Conservation (phyloP, 148 eudicot species). For the Chenopodium quinoa region DNA sequence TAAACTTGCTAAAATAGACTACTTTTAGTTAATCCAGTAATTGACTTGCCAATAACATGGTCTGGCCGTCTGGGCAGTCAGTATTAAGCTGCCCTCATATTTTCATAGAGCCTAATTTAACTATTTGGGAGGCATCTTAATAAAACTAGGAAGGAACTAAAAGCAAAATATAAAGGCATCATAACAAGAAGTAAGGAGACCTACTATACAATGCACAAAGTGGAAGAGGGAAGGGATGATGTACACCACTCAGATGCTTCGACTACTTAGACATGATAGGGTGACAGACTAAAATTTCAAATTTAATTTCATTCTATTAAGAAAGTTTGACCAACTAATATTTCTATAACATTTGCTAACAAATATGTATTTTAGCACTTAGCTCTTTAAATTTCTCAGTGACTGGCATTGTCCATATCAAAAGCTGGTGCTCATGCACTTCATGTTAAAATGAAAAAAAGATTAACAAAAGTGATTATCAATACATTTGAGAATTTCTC, state of each 20-base stretch:
- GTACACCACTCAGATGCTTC: background rate
- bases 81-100: background rate
- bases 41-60: background rate
- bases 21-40: background rate
- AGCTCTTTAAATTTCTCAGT: background rate
- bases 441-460: background rate
- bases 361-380: background rate
- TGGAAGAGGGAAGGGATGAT: background rate
- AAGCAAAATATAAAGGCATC: background rate
- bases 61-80: background rate
- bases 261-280: background rate
- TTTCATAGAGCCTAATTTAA: background rate
- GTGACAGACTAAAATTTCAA: background rate
- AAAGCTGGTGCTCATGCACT: background rate
- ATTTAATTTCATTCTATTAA: background rate
- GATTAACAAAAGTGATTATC: background rate
- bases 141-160: background rate
- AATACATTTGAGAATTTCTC: no score
- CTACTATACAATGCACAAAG: background rate
- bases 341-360: background rate
- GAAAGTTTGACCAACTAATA: background rate
- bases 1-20: slow-evolving; percentile 2
- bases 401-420: background rate
- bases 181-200: background rate
- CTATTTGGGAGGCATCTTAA: background rate